These are phyloP conservation scores for Triticum urartu DNA, from an alignment of 176 grass and related monocot genomes.

Conservation along the genomic window DNA sequence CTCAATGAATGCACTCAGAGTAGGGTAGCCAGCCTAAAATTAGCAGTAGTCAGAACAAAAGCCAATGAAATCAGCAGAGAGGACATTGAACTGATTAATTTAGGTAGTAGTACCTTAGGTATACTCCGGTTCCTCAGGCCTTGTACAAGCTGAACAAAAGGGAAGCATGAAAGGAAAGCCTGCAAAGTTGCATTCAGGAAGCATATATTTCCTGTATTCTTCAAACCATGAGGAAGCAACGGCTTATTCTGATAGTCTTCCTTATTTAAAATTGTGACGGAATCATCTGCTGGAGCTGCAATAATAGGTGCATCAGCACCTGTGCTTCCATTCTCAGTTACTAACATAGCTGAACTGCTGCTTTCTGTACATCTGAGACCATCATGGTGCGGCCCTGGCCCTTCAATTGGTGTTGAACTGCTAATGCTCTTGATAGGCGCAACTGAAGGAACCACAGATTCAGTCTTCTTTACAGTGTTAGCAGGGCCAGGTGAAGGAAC, in stretches of 20 bases:
- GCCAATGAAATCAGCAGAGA: neutral
- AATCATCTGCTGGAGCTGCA: slow-evolving; percentile 34
- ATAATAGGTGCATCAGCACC: slow-evolving; percentile 23
- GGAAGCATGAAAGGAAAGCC: slow-evolving; percentile 78
- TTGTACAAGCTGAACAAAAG: slow-evolving; percentile 77
- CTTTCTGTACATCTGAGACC: neutral
- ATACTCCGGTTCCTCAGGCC: slow-evolving; percentile 57
- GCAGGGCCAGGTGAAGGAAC: neutral
- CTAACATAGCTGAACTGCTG: slow-evolving; percentile 34
- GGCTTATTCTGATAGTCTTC: slow-evolving; percentile 38
- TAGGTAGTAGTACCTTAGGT: slow-evolving; percentile 51
- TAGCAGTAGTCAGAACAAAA: slow-evolving; percentile 18
- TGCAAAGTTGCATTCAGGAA: slow-evolving; percentile 95
- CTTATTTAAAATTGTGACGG: slow-evolving; percentile 28
- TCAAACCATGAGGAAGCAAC: slow-evolving; percentile 82
- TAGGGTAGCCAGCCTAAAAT: slow-evolving; percentile 75
- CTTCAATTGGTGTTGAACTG: slow-evolving; percentile 2
- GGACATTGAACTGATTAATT: neutral
- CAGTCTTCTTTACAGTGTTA: slow-evolving; percentile 26
- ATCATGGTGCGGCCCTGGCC: neutral
- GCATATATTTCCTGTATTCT: slow-evolving; percentile 92
- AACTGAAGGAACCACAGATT: slow-evolving; percentile 16
- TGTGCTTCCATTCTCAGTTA: slow-evolving; percentile 41
- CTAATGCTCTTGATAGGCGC: slow-evolving; percentile 12
- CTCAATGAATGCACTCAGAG: slow-evolving; percentile 75